Percentiles rank a stretch among this genome's conserved stretches.
Evolutionary conservation across 192 early-diverging fungal genomes (phyloP).

Genomic region (Bifiguratus adelaidae): DNA sequence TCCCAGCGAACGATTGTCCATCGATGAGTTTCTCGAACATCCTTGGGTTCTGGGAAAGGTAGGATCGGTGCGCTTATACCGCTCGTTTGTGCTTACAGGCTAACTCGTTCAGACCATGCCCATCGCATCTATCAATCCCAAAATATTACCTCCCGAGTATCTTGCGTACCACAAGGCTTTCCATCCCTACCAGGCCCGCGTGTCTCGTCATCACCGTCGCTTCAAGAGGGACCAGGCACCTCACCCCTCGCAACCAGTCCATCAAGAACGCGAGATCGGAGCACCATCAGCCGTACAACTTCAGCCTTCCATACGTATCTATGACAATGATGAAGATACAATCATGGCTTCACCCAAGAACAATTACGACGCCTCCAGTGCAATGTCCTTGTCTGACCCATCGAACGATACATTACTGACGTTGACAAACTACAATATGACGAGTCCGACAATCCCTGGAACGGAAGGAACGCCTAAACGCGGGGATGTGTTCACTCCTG

Average conservation of each 20-base stretch:
- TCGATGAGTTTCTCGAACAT: conserved; percentile 58
- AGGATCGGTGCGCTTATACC: background rate
- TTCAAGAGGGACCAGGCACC: too few relatives aligned
- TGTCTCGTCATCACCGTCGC: too few relatives aligned
- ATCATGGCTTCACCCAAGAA: background rate
- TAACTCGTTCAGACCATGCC: background rate
- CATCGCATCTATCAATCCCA: background rate
- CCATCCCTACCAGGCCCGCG: too few relatives aligned
- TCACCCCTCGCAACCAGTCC: too few relatives aligned
- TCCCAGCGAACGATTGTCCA: conserved; percentile 46
- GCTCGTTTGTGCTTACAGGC: background rate
- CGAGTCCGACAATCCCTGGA: background rate
- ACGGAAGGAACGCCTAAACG: too few relatives aligned
- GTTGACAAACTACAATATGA: background rate
- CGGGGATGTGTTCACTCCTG: conserved; percentile 41
- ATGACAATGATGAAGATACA: too few relatives aligned
- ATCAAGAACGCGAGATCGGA: too few relatives aligned
- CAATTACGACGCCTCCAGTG: background rate
- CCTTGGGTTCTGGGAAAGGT: conserved; percentile 45
- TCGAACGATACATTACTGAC: background rate
- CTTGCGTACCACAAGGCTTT: too few relatives aligned
- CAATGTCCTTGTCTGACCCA: background rate
- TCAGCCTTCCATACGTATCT: too few relatives aligned
- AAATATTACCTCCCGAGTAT: background rate
- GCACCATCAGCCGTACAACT: too few relatives aligned